These are phyloP conservation scores for Wickerhamomyces chambardii DNA, from an alignment of 805 yeast genomes.

Conservation along the genomic window DNA sequence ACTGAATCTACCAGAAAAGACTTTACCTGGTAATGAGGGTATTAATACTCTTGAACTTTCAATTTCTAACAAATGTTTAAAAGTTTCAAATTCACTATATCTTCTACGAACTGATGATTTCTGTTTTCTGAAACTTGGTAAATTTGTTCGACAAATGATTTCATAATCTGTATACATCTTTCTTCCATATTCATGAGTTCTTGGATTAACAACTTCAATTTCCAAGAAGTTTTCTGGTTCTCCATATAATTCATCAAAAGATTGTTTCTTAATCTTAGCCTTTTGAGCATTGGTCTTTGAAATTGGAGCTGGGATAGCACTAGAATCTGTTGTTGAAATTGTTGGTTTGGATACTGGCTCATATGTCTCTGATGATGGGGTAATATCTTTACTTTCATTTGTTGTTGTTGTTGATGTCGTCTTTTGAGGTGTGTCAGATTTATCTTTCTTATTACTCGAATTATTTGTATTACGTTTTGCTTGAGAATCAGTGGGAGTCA, in stretches of 20 bases:
- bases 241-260: slow-evolving; percentile 79
- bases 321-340: slow-evolving; percentile 19
- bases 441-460: no score
- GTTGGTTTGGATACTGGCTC: slow-evolving; percentile 3
- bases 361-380: neutral
- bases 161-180: slow-evolving; percentile 89
- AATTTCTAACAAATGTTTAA: slow-evolving; percentile 61
- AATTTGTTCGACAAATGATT: slow-evolving; percentile 80
- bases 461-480: neutral
- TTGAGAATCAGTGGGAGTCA: slow-evolving; percentile 1
- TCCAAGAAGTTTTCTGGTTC: slow-evolving; percentile 94
- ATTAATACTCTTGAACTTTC: slow-evolving; percentile 76
- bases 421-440: no score
- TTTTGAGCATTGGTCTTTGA: slow-evolving; percentile 13
- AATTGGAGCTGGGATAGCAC: slow-evolving; percentile 10
- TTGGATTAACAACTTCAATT: slow-evolving; percentile 77
- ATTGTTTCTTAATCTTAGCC: slow-evolving; percentile 41
- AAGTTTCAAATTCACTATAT: slow-evolving; percentile 82
- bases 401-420: no score
- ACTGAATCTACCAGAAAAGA: slow-evolving; percentile 62
- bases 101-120: slow-evolving; percentile 70
- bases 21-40: slow-evolving; percentile 90
- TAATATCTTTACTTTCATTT: neutral
- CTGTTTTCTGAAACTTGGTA: slow-evolving; percentile 73
- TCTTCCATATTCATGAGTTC: slow-evolving; percentile 61